These are phyloP conservation scores for Salinomyces thailandicus DNA, from an alignment of 2,329 filamentous ascomycete genomes.

Conservation along the genomic window DNA sequence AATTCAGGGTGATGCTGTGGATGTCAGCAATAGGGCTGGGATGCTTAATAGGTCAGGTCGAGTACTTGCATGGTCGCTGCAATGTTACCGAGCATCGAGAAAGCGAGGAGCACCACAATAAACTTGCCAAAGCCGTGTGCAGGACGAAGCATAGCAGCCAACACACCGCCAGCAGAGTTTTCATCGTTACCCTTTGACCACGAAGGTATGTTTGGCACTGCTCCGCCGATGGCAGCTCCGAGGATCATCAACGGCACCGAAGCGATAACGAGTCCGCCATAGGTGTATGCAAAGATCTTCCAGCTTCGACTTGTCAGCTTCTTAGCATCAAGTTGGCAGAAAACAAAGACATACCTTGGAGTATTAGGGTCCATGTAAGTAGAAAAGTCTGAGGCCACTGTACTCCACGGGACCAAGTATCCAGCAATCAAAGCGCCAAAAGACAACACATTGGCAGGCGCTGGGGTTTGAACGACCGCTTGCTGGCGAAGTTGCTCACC, in stretches of 20 bases:
- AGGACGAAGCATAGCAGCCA: conserved; percentile 31
- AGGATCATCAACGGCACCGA: conserved; percentile 29
- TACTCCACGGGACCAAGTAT: conserved; percentile 48
- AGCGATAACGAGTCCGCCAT: conserved; percentile 26
- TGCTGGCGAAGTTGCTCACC: conserved; percentile 36
- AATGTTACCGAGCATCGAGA: conserved; percentile 35
- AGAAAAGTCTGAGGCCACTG: conserved; percentile 32
- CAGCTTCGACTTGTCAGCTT: conserved; percentile 12
- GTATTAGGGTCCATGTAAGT: conserved; percentile 34
- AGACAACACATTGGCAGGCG: conserved; percentile 30
- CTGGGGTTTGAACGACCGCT: conserved; percentile 31
- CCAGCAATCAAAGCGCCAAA: conserved; percentile 53
- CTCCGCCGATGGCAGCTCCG: conserved; percentile 33
- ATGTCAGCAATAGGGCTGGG: not conserved
- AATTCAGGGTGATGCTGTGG: conserved; percentile 37
- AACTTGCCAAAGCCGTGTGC: conserved; percentile 36
- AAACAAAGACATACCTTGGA: conserved; percentile 7
- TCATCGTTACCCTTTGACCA: conserved; percentile 29
- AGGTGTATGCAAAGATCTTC: conserved; percentile 30
- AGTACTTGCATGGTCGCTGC: conserved; percentile 29
- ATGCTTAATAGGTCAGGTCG: no score
- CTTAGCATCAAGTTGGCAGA: no score
- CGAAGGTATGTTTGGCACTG: conserved; percentile 18
- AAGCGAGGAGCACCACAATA: conserved; percentile 33
- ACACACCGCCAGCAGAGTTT: conserved; percentile 28